phyloP scores from a whole-genome alignment of 768 basidiomycete species.

The Butyriboletus loyo region DNA sequence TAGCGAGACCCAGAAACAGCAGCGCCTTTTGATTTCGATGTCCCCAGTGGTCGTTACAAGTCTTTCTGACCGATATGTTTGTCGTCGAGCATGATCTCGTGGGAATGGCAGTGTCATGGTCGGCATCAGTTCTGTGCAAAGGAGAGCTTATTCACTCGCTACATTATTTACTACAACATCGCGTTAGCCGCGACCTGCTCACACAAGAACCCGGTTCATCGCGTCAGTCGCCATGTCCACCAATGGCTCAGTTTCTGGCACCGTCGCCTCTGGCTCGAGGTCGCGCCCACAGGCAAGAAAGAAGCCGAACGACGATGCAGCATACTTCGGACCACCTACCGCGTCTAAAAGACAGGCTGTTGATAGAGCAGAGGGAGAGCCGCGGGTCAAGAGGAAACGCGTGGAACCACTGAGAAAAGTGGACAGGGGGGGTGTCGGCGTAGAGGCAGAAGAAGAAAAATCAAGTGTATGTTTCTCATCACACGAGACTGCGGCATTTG shows the following conservation, averaged over 20 bases:
- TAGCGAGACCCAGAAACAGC: not conserved
- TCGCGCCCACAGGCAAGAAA: slow-evolving; percentile 63
- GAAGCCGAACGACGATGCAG: slow-evolving; percentile 65
- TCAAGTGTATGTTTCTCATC: slow-evolving; percentile 27
- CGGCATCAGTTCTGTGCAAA: not conserved
- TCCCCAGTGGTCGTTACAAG: not conserved
- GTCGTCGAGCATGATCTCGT: slow-evolving; percentile 9
- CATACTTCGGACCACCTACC: slow-evolving; percentile 62
- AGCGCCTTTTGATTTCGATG: not conserved
- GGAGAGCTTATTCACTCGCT: not conserved
- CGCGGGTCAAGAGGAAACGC: slow-evolving; percentile 70
- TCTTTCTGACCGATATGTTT: not conserved
- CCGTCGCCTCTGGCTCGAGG: slow-evolving; percentile 45
- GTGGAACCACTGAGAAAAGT: slow-evolving; percentile 44
- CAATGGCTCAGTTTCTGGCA: slow-evolving; percentile 20
- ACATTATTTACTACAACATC: slow-evolving; percentile 2
- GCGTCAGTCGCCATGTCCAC: slow-evolving; percentile 19
- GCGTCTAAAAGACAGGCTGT: slow-evolving; percentile 63
- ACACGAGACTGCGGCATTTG: not conserved
- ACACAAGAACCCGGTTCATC: not conserved
- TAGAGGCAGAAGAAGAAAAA: slow-evolving; percentile 28
- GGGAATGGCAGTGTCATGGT: slow-evolving; percentile 17
- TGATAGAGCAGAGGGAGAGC: slow-evolving; percentile 72
- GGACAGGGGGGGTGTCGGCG: slow-evolving; percentile 38
- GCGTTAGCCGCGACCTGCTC: not conserved